A percentile compares a stretch with the other conserved stretches of the same genome.
phyloP scores from a whole-genome alignment of 257 asterid genomes.

The Fraxinus americana region DNA sequence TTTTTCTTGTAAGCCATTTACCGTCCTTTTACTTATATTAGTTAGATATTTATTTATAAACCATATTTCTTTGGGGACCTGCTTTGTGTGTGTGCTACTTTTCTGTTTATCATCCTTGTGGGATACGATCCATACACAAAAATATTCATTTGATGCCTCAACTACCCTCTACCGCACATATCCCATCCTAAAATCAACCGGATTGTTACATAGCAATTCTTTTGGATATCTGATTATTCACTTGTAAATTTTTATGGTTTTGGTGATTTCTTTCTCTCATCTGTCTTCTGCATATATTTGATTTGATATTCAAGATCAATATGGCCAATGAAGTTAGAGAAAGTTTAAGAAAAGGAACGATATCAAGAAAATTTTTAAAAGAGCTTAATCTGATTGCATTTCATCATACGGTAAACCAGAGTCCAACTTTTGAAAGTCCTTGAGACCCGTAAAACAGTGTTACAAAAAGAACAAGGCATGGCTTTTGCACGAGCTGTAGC shows the following conservation, averaged over 20 bases:
- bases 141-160: not conserved
- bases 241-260: not conserved
- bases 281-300: not conserved
- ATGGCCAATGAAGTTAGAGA: not conserved
- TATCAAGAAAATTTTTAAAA: not conserved
- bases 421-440: slow-evolving; percentile 87
- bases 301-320: slow-evolving; percentile 4
- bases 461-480: slow-evolving; percentile 94
- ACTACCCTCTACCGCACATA: not conserved
- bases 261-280: slow-evolving; percentile 1
- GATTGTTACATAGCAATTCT: slow-evolving; percentile 4
- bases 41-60: not conserved
- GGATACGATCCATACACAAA: not conserved
- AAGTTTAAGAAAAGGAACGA: slow-evolving; percentile 9
- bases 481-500: slow-evolving; percentile 99
- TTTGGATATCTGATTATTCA: slow-evolving; percentile 1
- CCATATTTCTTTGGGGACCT: not conserved
- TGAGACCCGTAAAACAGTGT: slow-evolving; percentile 74
- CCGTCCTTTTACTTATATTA: not conserved
- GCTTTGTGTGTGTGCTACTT: not conserved
- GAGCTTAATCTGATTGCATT: slow-evolving; percentile 26
- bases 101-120: not conserved
- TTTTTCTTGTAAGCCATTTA: slow-evolving; percentile 3
- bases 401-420: slow-evolving; percentile 48
- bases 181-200: not conserved